phyloP scores from a whole-genome alignment of 148 eudicot genomes.

The Persicaria maculosa region DNA sequence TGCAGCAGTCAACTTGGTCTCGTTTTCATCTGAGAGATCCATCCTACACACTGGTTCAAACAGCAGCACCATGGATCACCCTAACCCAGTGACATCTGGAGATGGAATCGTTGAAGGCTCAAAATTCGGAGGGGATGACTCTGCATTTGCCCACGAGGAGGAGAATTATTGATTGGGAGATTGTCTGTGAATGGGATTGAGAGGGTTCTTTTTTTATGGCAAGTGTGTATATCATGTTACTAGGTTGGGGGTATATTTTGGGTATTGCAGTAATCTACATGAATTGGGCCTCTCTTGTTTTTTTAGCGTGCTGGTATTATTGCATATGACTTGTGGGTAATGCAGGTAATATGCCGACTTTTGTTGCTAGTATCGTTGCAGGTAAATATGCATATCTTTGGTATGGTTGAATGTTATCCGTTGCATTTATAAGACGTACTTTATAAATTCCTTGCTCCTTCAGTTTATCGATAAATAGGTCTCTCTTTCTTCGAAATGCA shows the following conservation, averaged over 20 bases:
- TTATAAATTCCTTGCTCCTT: too few relatives aligned
- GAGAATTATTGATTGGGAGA: background rate
- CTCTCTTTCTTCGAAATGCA: too few relatives aligned
- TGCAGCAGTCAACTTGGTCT: constrained; percentile 40
- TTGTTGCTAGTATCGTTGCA: background rate
- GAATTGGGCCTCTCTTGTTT: background rate
- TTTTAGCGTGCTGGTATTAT: background rate
- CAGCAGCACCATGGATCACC: background rate
- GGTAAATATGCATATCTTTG: too few relatives aligned
- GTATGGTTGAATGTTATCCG: too few relatives aligned
- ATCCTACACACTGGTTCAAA: background rate
- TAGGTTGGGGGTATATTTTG: background rate
- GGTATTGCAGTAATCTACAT: background rate
- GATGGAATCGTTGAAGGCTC: constrained; percentile 1
- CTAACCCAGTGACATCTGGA: background rate
- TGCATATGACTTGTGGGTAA: background rate
- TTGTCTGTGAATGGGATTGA: background rate
- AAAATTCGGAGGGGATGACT: background rate
- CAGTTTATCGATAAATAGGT: too few relatives aligned
- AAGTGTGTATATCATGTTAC: constrained; percentile 1
- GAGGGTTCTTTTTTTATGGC: background rate
- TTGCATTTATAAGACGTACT: too few relatives aligned
- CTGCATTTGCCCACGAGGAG: background rate
- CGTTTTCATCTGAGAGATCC: constrained; percentile 31
- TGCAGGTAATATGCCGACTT: background rate